A percentile compares a stretch with the other conserved stretches of the same genome.
Conservation (phyloP, 495 filamentous ascomycete genomes). For the Penicillium odoratum region DNA sequence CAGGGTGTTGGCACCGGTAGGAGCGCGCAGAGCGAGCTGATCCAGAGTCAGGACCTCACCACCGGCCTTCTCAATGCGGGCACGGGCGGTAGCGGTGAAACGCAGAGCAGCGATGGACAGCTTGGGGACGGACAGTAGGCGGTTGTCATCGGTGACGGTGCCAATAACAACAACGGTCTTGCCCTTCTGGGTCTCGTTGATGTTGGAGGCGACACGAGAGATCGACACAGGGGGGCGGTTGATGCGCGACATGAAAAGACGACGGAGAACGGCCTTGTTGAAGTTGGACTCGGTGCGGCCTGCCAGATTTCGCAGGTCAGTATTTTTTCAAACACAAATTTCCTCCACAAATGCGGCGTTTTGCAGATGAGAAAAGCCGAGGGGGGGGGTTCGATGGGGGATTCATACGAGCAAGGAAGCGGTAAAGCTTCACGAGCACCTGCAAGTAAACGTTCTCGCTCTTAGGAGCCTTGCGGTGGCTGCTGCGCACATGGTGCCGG, state of each 20-base stretch:
- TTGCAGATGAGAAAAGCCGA: neutral
- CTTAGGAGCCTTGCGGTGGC: conserved; percentile 93
- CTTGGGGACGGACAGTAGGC: conserved; percentile 85
- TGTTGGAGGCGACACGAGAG: conserved; percentile 74
- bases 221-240: conserved; percentile 95
- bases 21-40: conserved; percentile 89
- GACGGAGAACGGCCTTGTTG: conserved; percentile 95
- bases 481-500: conserved; percentile 80
- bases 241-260: conserved; percentile 95
- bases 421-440: conserved; percentile 98
- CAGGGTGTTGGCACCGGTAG: conserved; percentile 92
- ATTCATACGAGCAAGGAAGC: conserved; percentile 92
- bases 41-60: conserved; percentile 94
- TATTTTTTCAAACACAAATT: conserved; percentile 11
- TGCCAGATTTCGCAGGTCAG: conserved; percentile 36
- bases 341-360: conserved; percentile 9
- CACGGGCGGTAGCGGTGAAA: conserved; percentile 93
- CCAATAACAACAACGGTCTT: conserved; percentile 93
- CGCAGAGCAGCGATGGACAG: conserved; percentile 86
- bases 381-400: conserved; percentile 8
- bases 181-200: conserved; percentile 66
- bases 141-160: conserved; percentile 96
- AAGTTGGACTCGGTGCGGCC: conserved; percentile 94
- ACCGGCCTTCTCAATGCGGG: conserved; percentile 87
- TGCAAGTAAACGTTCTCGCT: conserved; percentile 97